Evolutionary conservation across 352 stramenopile species (phyloP).

Genomic region (Pythium biforme): DNA sequence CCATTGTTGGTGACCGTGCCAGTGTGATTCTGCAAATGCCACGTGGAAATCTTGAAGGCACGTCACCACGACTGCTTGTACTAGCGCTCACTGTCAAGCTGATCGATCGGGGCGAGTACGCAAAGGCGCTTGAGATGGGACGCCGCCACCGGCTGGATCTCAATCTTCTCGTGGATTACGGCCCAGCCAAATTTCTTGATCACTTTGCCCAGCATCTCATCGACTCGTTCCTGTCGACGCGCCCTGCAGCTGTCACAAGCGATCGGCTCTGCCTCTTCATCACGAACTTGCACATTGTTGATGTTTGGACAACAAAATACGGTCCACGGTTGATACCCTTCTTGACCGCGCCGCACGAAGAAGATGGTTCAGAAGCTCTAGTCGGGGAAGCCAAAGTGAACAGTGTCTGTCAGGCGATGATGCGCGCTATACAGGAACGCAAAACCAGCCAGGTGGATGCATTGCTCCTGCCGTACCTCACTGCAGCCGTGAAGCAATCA

Average conservation of each 20-base stretch:
- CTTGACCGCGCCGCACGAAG: neutral
- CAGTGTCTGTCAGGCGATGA: slow-evolving; percentile 41
- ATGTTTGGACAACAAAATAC: slow-evolving; percentile 79
- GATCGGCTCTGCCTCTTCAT: slow-evolving; percentile 75
- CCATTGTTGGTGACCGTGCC: slow-evolving; percentile 45
- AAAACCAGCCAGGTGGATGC: slow-evolving; percentile 27
- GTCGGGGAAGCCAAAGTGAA: slow-evolving; percentile 47
- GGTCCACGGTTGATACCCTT: slow-evolving; percentile 37
- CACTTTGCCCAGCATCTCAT: slow-evolving; percentile 35
- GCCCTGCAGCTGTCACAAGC: slow-evolving; percentile 39
- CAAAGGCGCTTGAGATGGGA: slow-evolving; percentile 57
- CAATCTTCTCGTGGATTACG: slow-evolving; percentile 73
- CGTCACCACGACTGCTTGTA: slow-evolving; percentile 59
- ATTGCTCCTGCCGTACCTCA: slow-evolving; percentile 65
- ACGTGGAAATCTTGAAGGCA: slow-evolving; percentile 73
- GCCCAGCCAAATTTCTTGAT: slow-evolving; percentile 41
- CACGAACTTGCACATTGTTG: slow-evolving; percentile 64
- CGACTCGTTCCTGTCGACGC: slow-evolving; percentile 29
- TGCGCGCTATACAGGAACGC: slow-evolving; percentile 32
- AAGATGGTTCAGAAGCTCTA: neutral
- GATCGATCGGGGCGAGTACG: slow-evolving; percentile 42
- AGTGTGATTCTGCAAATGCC: slow-evolving; percentile 73
- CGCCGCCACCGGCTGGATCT: slow-evolving; percentile 79
- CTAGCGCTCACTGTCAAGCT: slow-evolving; percentile 45
- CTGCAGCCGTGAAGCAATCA: slow-evolving; percentile 61